Conservation (phyloP, 192 early-diverging fungal species). For the Coemansia sp. region DNA sequence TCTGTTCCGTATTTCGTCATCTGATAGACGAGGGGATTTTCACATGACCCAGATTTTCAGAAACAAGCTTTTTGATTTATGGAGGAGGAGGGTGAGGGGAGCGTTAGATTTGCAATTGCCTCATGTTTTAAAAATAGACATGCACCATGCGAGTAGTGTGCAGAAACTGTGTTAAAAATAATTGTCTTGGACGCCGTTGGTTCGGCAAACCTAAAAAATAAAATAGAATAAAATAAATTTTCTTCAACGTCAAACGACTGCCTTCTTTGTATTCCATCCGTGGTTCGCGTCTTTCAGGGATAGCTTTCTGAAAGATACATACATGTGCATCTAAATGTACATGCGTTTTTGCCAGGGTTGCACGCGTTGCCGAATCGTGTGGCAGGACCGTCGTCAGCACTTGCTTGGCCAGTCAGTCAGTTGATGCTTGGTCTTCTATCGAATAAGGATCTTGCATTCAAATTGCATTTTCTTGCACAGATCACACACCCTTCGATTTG, state of each 20-base stretch:
- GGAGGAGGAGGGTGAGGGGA: background rate
- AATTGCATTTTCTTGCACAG: background rate
- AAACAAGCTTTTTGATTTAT: background rate
- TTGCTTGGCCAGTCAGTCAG: too few relatives aligned
- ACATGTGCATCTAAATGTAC: background rate
- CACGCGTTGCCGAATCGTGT: background rate
- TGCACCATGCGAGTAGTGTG: background rate
- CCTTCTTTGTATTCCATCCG: background rate
- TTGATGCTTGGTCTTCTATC: too few relatives aligned
- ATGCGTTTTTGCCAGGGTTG: background rate
- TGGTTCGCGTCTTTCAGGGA: too few relatives aligned
- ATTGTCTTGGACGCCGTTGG: background rate
- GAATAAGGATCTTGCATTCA: background rate
- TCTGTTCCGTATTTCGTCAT: background rate
- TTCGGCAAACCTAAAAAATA: background rate
- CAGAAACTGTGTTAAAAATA: background rate
- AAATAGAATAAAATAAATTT: background rate
- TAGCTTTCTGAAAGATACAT: background rate
- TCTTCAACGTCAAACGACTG: background rate
- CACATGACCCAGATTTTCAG: constrained; percentile 7
- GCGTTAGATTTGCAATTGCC: background rate
- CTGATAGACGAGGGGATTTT: constrained; percentile 5
- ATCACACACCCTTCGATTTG: background rate
- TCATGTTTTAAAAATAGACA: constrained; percentile 10
- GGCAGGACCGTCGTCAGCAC: background rate